Evolutionary conservation across 805 yeast species (phyloP), one percentile per base, ranked within the genome.

Genomic region (Cyberlindnera lachancei): DNA sequence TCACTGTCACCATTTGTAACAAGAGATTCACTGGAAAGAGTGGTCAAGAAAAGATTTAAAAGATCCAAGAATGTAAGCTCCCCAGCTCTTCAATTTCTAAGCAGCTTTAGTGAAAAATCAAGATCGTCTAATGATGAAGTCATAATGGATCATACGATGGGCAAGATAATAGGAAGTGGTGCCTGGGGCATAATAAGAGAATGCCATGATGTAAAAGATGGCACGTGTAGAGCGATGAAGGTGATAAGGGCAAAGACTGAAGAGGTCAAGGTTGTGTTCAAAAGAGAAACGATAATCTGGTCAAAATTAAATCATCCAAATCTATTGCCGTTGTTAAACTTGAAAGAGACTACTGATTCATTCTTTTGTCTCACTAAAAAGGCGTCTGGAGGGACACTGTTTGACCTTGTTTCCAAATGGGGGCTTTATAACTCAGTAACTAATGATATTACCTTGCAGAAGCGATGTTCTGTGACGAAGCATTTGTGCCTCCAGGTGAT

Each of bases 101-200:
- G 50, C 7, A 46, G 55, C 24, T 44, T 53, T 7, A 36, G 46
- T 18, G 44, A 44, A 19, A 40, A 37, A 27, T 38, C 49, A 3
- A 14, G 26, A 10, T 42, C 30, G 22, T 22, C 27, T 11, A 82
- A 77, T 45, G 85, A 79, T 36, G 73, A 70, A 38, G 53, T 68
- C 16, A 73, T 86, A 2, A 43, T 79, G 59, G 76, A 73, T 12
- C 74, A 75, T 43, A 66, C 58, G 20, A 52, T 87, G 19, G 95
- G 94, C 1, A 75, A 75, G 44, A 69, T 79, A 9, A 78, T 86
- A 40, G 95, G 95, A 2, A 74, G 73, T 51, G 96, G 96, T 11
- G 94, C 95, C 0, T 88, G 92, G 81, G 94, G 95, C 9, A 69
- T 79, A 18, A 79, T 87, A 9, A 62, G 94, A 36, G 90, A 82